phyloP scores from a whole-genome alignment of 208 protist species.

The Acanthamoeba quina region DNA sequence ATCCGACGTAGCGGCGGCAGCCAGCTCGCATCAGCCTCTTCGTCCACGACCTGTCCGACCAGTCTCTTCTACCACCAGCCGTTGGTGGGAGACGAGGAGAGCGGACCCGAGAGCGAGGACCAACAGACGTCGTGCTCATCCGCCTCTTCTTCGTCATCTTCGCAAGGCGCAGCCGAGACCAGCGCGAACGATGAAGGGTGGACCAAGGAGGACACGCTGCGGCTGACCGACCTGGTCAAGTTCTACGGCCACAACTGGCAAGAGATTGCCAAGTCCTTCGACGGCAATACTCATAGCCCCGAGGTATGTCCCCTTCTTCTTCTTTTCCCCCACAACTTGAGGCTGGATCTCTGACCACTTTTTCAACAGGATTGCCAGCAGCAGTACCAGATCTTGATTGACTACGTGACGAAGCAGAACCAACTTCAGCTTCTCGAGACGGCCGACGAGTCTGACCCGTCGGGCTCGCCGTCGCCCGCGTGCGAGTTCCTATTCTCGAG shows the following conservation, averaged over 20 bases:
- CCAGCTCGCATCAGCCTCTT: neutral
- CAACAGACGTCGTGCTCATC: neutral
- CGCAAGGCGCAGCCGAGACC: neutral
- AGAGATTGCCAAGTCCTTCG: conserved; percentile 56
- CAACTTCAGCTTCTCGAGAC: conserved; percentile 55
- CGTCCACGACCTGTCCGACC: neutral
- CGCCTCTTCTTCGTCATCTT: neutral
- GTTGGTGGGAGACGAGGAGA: neutral
- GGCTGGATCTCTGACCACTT: neutral
- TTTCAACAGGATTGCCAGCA: conserved; percentile 29
- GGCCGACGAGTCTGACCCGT: conserved; percentile 37
- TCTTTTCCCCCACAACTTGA: neutral
- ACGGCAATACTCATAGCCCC: neutral
- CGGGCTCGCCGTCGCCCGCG: neutral
- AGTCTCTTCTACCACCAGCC: neutral
- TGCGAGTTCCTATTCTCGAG: conserved; percentile 27
- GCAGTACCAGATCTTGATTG: conserved; percentile 48
- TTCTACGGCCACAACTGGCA: conserved; percentile 46
- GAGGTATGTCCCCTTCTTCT: conserved; percentile 5
- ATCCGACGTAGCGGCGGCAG: neutral
- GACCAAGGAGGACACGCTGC: conserved; percentile 64
- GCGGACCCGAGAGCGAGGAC: neutral
- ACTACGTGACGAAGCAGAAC: conserved; percentile 71
- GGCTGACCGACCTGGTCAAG: conserved; percentile 54
- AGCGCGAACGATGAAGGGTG: conserved; percentile 1